These are phyloP conservation scores for Linum trigynum DNA, from an alignment of 345 rosid species.

Conservation along the genomic window DNA sequence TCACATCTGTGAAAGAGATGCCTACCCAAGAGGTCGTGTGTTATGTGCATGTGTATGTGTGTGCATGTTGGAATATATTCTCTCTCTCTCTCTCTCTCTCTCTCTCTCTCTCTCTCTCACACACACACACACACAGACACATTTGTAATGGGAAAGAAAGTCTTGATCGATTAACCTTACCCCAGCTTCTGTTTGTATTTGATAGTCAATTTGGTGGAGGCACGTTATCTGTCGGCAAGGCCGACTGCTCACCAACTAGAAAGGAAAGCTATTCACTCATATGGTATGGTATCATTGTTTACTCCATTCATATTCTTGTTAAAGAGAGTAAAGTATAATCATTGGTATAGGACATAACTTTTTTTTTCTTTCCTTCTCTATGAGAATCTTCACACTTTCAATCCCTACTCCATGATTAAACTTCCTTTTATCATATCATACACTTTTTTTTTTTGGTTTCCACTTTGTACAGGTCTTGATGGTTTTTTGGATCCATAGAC, in stretches of 20 bases:
- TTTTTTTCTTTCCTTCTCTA: neutral
- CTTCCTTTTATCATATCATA: conserved; percentile 3
- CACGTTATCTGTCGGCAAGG: conserved; percentile 27
- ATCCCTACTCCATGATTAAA: conserved; percentile 8
- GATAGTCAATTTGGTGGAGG: conserved; percentile 20
- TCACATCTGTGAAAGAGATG: neutral
- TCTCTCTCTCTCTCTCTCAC: neutral
- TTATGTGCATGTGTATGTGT: neutral
- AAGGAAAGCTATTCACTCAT: conserved; percentile 16
- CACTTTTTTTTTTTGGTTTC: conserved; percentile 1
- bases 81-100: neutral
- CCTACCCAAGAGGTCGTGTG: neutral
- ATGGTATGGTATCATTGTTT: conserved; percentile 30
- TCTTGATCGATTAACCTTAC: neutral
- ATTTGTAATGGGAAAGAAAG: neutral
- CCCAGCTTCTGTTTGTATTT: conserved; percentile 10
- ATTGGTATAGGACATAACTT: conserved; percentile 8
- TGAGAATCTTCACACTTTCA: conserved; percentile 13
- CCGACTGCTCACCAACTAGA: conserved; percentile 39
- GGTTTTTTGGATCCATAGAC: neutral
- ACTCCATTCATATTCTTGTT: conserved; percentile 12
- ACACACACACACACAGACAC: neutral
- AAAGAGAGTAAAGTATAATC: conserved; percentile 7
- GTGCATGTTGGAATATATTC: neutral
- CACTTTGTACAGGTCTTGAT: neutral